A percentile compares a stretch with the other conserved stretches of the same genome.
These are phyloP conservation scores for Xylariaceae sp. DNA, from an alignment of 2,329 filamentous ascomycete genomes.

Conservation along the genomic window DNA sequence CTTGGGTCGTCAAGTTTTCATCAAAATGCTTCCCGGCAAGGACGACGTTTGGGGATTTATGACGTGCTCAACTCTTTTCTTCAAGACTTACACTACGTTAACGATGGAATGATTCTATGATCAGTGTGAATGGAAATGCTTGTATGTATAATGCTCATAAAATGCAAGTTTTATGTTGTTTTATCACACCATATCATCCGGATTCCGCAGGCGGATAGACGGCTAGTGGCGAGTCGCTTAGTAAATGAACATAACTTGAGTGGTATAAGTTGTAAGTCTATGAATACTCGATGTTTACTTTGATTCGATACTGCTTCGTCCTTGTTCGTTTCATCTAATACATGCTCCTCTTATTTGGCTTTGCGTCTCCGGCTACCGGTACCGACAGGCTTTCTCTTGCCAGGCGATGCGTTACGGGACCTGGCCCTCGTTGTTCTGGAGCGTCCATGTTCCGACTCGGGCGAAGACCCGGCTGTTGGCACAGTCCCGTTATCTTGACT, in stretches of 20 bases:
- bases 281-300: constrained; percentile 21
- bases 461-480: constrained; percentile 30
- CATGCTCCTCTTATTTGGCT: constrained; percentile 27
- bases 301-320: constrained; percentile 13
- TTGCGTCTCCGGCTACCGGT: constrained; percentile 30
- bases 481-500: constrained; percentile 38
- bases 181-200: not conserved
- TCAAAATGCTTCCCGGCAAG: not conserved
- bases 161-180: constrained; percentile 3
- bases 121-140: not conserved
- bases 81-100: constrained; percentile 1
- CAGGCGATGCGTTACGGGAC: constrained; percentile 26
- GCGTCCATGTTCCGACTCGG: constrained; percentile 28
- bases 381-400: constrained; percentile 38
- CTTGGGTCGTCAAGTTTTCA: too few species aligned
- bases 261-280: constrained; percentile 14
- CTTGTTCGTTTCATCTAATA: constrained; percentile 8
- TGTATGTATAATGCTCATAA: not conserved
- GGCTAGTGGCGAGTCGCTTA: too few species aligned
- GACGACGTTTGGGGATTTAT: constrained; percentile 10
- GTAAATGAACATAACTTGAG: not conserved
- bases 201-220: not conserved
- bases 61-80: not conserved
- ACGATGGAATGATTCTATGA: not conserved
- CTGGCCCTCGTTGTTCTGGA: constrained; percentile 38